phyloP scores from a whole-genome alignment of 768 basidiomycete genomes.

The Lactarius akahatsu region DNA sequence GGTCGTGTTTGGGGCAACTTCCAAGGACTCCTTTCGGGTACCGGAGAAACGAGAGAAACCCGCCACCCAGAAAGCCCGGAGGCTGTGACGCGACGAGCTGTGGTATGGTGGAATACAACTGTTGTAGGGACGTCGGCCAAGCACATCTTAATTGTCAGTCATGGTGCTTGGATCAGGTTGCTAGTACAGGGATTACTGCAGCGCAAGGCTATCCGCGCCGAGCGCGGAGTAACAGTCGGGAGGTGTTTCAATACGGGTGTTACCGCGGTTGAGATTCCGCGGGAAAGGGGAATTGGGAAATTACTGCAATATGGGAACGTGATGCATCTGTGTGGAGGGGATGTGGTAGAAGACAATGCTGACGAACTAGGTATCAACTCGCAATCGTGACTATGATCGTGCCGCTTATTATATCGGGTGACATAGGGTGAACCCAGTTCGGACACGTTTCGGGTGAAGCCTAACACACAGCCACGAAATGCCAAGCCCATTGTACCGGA shows the following conservation, averaged over 20 bases:
- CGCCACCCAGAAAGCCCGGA: slow-evolving; percentile 27
- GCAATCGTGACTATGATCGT: not conserved
- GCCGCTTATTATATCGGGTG: not conserved
- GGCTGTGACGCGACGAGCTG: slow-evolving; percentile 41
- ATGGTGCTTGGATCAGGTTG: slow-evolving; percentile 61
- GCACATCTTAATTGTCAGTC: slow-evolving; percentile 56
- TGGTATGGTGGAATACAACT: slow-evolving; percentile 59
- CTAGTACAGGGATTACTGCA: slow-evolving; percentile 51
- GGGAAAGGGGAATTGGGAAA: slow-evolving; percentile 38
- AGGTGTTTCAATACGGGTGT: slow-evolving; percentile 56
- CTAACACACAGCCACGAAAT: slow-evolving; percentile 1
- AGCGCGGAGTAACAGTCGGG: slow-evolving; percentile 34
- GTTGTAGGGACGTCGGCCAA: slow-evolving; percentile 35
- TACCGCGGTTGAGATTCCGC: slow-evolving; percentile 54
- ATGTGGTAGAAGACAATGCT: slow-evolving; percentile 48
- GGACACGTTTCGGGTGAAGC: too few relatives aligned
- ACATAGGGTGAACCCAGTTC: not conserved
- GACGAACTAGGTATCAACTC: slow-evolving; percentile 40
- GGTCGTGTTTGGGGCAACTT: slow-evolving; percentile 38
- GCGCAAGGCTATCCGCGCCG: slow-evolving; percentile 41
- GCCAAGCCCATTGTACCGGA: slow-evolving; percentile 6
- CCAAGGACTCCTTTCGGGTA: not conserved
- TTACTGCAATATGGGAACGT: slow-evolving; percentile 56
- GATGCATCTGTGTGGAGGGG: slow-evolving; percentile 47
- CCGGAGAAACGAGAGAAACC: slow-evolving; percentile 16